Percentiles rank a stretch among this genome's conserved stretches.
phyloP scores from a whole-genome alignment of 805 yeast species.

The Nakazawaea laoshanensis region DNA sequence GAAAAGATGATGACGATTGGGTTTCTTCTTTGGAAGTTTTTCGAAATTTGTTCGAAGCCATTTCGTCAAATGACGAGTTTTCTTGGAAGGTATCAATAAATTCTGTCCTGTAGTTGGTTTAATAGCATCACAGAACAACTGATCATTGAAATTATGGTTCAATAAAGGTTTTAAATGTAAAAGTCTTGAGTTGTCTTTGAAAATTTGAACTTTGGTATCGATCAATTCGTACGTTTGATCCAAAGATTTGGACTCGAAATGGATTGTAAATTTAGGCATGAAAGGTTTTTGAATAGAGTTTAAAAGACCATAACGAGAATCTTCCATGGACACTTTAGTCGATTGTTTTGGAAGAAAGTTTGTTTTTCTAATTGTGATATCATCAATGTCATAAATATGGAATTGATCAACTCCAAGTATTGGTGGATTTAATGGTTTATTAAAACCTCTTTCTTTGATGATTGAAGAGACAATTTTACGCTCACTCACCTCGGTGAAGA shows the following conservation, averaged over 20 bases:
- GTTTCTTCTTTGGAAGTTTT: slow-evolving; percentile 8
- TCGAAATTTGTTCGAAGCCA: slow-evolving; percentile 6
- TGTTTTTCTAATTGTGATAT: neutral
- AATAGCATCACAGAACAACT: slow-evolving; percentile 5
- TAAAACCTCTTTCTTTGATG: slow-evolving; percentile 9
- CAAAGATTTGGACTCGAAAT: no score
- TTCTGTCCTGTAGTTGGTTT: slow-evolving; percentile 5
- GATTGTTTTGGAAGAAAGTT: neutral
- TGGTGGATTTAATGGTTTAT: slow-evolving; percentile 5
- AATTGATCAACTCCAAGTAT: neutral
- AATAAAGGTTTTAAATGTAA: neutral
- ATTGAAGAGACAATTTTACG: slow-evolving; percentile 3
- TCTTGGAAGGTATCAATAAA: slow-evolving; percentile 7
- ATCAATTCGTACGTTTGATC: slow-evolving; percentile 3
- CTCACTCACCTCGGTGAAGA: slow-evolving; percentile 4
- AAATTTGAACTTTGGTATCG: neutral
- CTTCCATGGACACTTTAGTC: no score
- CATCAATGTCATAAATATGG: slow-evolving; percentile 3
- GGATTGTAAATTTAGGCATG: no score
- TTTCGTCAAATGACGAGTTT: neutral
- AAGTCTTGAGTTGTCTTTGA: slow-evolving; percentile 4
- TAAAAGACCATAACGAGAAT: no score
- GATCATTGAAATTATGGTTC: slow-evolving; percentile 1
- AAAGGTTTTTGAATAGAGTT: no score
- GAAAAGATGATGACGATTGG: slow-evolving; percentile 9